A percentile compares a stretch with the other conserved stretches of the same genome.
Conservation (phyloP, 106 monocot genomes). For the Alisma plantagoaquatica region DNA sequence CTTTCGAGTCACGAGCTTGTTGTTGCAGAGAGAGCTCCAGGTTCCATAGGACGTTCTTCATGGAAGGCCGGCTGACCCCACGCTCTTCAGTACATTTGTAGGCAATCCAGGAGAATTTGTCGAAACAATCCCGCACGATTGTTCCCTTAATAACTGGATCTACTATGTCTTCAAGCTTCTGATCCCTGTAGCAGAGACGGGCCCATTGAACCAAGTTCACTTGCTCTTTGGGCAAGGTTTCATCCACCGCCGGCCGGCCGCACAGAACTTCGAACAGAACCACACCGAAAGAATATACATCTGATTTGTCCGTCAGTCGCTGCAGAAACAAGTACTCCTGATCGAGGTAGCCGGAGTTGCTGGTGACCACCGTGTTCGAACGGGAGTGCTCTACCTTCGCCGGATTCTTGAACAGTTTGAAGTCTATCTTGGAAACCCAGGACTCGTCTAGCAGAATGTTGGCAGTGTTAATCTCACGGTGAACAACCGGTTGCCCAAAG, state of each 20-base stretch:
- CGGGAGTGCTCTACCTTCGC: constrained; percentile 34
- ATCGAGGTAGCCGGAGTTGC: constrained; percentile 51
- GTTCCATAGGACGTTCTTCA: constrained; percentile 32
- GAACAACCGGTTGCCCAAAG: constrained; percentile 23
- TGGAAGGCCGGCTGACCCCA: constrained; percentile 30
- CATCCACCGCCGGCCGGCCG: constrained; percentile 34
- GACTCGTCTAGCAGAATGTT: constrained; percentile 37
- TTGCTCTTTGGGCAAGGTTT: constrained; percentile 16
- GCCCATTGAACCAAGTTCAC: constrained; percentile 47
- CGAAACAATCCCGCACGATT: constrained; percentile 12
- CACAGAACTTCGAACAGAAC: constrained; percentile 35
- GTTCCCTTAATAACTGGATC: constrained; percentile 19
- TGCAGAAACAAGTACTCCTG: constrained; percentile 34
- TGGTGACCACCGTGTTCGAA: constrained; percentile 35
- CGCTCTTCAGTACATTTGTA: constrained; percentile 31
- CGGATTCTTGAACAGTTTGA: constrained; percentile 36
- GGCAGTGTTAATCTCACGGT: constrained; percentile 47
- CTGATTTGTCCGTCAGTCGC: constrained; percentile 34
- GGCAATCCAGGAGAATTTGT: constrained; percentile 33
- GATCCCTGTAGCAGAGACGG: constrained; percentile 19
- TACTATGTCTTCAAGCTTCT: constrained; percentile 23
- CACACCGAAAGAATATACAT: constrained; percentile 51
- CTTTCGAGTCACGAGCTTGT: constrained; percentile 1
- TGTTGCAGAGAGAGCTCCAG: constrained; percentile 25
- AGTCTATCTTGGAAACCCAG: constrained; percentile 38